phyloP scores from a whole-genome alignment of 176 grass and related monocot species.

The Melocanna baccifera region DNA sequence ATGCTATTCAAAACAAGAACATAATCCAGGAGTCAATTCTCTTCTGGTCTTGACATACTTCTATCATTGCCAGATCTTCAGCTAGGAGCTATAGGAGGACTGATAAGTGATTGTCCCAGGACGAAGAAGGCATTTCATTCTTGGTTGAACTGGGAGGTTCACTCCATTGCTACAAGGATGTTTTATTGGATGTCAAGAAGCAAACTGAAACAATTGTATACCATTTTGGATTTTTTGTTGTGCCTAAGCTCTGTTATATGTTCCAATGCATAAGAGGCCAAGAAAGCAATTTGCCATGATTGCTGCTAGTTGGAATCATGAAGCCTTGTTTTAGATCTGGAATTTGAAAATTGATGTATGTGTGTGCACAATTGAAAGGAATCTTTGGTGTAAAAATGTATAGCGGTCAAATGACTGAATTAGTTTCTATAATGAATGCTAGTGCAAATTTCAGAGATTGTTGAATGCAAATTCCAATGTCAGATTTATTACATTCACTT shows the following conservation, averaged over 20 bases:
- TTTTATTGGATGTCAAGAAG: slow-evolving; percentile 71
- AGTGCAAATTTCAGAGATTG: too few species aligned
- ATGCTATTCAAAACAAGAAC: slow-evolving; percentile 71
- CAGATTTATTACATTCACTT: too few species aligned
- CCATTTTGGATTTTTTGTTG: slow-evolving; percentile 79
- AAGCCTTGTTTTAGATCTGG: too few species aligned
- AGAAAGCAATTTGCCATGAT: too few species aligned
- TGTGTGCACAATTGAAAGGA: too few species aligned
- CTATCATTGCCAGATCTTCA: slow-evolving; percentile 82
- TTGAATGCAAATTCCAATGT: too few species aligned
- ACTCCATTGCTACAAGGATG: slow-evolving; percentile 73
- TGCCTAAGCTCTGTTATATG: slow-evolving; percentile 70
- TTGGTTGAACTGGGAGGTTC: slow-evolving; percentile 72
- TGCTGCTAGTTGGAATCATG: too few species aligned
- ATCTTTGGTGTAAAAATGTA: too few species aligned
- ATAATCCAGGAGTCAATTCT: slow-evolving; percentile 53
- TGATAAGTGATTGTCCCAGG: slow-evolving; percentile 68
- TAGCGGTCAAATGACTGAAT: too few species aligned
- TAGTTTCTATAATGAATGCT: too few species aligned
- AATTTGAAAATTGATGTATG: too few species aligned
- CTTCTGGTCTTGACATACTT: slow-evolving; percentile 54
- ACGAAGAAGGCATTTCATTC: slow-evolving; percentile 66
- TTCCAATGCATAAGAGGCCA: too few species aligned
- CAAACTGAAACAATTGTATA: slow-evolving; percentile 59
- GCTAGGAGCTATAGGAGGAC: slow-evolving; percentile 68